Evolutionary conservation across 2,329 filamentous ascomycete genomes (phyloP), one percentile per base, ranked within the genome.

Genomic region (Pseudocercospora eumusae): DNA sequence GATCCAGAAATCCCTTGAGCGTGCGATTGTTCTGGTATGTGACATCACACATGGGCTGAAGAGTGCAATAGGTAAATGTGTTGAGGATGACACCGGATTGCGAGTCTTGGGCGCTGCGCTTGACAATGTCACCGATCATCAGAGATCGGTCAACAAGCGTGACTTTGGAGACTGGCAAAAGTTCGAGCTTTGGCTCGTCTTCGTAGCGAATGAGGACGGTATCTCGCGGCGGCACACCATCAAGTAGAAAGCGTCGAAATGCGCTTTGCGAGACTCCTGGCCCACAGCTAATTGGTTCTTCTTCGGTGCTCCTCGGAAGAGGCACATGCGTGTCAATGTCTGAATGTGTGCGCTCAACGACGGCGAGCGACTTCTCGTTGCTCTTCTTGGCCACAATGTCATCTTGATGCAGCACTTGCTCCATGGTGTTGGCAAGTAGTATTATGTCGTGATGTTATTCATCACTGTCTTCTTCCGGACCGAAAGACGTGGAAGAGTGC

Each of bases 51-150:
- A 73, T 70, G 8, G 70, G 68, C 56, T 72, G 68, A 44, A 83
- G 78, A 33, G 73, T 80, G 72, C 81, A 84, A 47, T 70, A 75
- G 2, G 78, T 78, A 28, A 74, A 75, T 1, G 79, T 77, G 62
- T 79, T 81, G 56, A 85, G 78, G 53, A 86, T 79, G 2, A 80
- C 83, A 25, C 84, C 84, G 57, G 81, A 84, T 73, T 82, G 79
- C 15, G 80, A 76, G 65, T 81, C 79, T 21, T 77, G 77, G 0
- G 76, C 73, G 44, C 77, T 75, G 33, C 77, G 74, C 70, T 84
- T 86, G 56, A 86, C 84, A 11, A 81, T 75, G 66, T 86, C 82
- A 25, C 84, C 84, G 15, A 85, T 79, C 54, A 80, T 77, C 13
- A 86, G 73, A 1, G 77, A 74, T n/a, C 84, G 80, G 71, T 85